phyloP scores from a whole-genome alignment of 2,329 filamentous ascomycete genomes.

The Metarhizium guizhouense region DNA sequence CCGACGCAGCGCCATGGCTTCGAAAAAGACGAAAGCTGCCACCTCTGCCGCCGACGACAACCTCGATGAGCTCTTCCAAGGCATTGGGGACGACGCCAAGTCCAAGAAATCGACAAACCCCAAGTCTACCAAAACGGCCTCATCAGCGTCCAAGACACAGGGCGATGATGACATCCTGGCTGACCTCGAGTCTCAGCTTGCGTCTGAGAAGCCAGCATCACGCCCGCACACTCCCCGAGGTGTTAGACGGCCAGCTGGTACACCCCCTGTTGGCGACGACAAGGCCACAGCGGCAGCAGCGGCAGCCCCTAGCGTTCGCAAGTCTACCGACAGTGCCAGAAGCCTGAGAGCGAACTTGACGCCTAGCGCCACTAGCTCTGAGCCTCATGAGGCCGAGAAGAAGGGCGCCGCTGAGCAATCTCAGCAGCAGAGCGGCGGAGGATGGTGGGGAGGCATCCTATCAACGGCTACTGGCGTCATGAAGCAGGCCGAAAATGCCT shows the following conservation, averaged over 20 bases:
- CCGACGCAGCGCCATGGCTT: slow-evolving; percentile 38
- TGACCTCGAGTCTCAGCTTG: slow-evolving; percentile 69
- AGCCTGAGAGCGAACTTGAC: slow-evolving; percentile 66
- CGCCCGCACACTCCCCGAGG: slow-evolving; percentile 75
- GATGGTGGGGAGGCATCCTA: slow-evolving; percentile 84
- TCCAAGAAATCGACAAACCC: slow-evolving; percentile 36
- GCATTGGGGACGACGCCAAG: slow-evolving; percentile 44
- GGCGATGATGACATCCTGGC: slow-evolving; percentile 70
- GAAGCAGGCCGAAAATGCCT: slow-evolving; percentile 86
- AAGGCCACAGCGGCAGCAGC: slow-evolving; percentile 26
- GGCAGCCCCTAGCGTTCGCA: slow-evolving; percentile 36
- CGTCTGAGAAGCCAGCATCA: slow-evolving; percentile 59
- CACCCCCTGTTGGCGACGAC: slow-evolving; percentile 55
- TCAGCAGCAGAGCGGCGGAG: slow-evolving; percentile 44
- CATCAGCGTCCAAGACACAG: slow-evolving; percentile 38
- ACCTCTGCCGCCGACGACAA: slow-evolving; percentile 48
- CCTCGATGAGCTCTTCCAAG: slow-evolving; percentile 57
- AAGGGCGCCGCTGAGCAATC: slow-evolving; percentile 37
- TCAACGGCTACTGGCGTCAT: slow-evolving; percentile 77
- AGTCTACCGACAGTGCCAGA: slow-evolving; percentile 68
- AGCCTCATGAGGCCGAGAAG: slow-evolving; percentile 49
- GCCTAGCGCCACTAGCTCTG: slow-evolving; percentile 55
- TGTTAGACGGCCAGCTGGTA: slow-evolving; percentile 35
- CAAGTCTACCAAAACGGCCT: slow-evolving; percentile 36
- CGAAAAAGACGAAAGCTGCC: slow-evolving; percentile 48